A percentile compares a stretch with the other conserved stretches of the same genome.
These are phyloP conservation scores for Mycena floridula DNA, from an alignment of 768 basidiomycete species.

Conservation along the genomic window DNA sequence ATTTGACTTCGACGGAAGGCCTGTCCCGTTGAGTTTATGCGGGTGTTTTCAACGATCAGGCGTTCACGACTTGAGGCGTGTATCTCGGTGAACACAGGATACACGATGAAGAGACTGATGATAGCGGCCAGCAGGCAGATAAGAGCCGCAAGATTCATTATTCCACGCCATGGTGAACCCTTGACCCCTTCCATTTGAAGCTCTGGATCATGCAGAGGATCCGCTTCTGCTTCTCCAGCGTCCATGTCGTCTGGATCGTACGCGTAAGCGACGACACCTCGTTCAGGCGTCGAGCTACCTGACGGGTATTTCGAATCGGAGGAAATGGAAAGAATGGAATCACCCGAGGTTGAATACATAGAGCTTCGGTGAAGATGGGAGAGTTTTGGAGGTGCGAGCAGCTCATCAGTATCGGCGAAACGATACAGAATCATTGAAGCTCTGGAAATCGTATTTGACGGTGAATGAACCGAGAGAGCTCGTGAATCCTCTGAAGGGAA, in stretches of 20 bases:
- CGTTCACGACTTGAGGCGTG: conserved; percentile 25
- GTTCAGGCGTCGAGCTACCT: conserved; percentile 6
- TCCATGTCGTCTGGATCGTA: conserved; percentile 50
- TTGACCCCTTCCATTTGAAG: conserved; percentile 16
- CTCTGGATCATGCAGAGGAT: conserved; percentile 51
- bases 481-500: conserved; percentile 16
- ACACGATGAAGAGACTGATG: conserved; percentile 68
- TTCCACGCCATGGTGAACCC: conserved; percentile 21
- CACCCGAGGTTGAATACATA: too few species aligned
- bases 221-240: conserved; percentile 44
- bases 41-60: conserved; percentile 50
- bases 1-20: conserved; percentile 33
- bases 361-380: neutral
- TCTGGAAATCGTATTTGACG: conserved; percentile 6
- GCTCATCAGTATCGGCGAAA: conserved; percentile 20
- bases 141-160: conserved; percentile 62
- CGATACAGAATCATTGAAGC: conserved; percentile 33
- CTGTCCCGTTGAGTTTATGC: conserved; percentile 64
- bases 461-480: conserved; percentile 7
- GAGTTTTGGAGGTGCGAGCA: neutral
- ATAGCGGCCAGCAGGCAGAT: conserved; percentile 50
- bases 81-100: conserved; percentile 54
- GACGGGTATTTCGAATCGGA: conserved; percentile 27
- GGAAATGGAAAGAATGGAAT: conserved; percentile 19
- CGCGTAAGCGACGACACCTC: conserved; percentile 52